Evolutionary conservation across 768 basidiomycete genomes (phyloP), one percentile per base, ranked within the genome.

Genomic region (Hemileccinum rubropunctum): DNA sequence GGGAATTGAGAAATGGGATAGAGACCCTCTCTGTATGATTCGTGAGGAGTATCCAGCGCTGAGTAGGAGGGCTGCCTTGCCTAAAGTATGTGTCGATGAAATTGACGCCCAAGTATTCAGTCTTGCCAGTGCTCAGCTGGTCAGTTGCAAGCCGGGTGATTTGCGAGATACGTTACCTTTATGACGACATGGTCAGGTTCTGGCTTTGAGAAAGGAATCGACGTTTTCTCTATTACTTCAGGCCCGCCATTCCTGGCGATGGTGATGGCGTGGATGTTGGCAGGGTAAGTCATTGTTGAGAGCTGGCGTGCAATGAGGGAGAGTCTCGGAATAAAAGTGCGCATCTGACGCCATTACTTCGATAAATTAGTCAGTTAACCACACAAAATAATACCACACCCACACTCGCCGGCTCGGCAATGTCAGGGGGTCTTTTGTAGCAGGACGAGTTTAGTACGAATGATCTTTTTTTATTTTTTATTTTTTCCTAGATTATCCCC

Each of bases 61-160:
- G 28, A 27, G 43, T 11, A 42, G 20, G 42, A 21, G 17, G 13
- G 4, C 10, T 12, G 34, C 58, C 69, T 66, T 69, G 85, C 81
- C 93, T 76, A 62, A 79, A 82, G 66, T 97, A 95, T 38, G 82
- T 83, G 63, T 90, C 88, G 62, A 88, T 91, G 65, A 88, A 97
- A 73, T 97, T 97, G 59, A 95, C 78, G 7, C 90, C 91, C 9
- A 77, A 71, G 58, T 84, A 92, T 57, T 90, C 81, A 20, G 84
- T 74, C 87, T 86, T 60, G 42, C n/a, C n/a, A n/a, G n/a, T n/a
- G n/a, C 32, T 45, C 14, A 14, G 8, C 14, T 30, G 10, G 43
- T 58, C 18, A 53, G 54, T 35, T 9, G 7, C 12, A 15, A 13
- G 17, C 23, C 12, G 13, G 26, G 7, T 23, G 27, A n/a, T 11